phyloP scores from a whole-genome alignment of 768 basidiomycete genomes.

The Dendrothele bispora region DNA sequence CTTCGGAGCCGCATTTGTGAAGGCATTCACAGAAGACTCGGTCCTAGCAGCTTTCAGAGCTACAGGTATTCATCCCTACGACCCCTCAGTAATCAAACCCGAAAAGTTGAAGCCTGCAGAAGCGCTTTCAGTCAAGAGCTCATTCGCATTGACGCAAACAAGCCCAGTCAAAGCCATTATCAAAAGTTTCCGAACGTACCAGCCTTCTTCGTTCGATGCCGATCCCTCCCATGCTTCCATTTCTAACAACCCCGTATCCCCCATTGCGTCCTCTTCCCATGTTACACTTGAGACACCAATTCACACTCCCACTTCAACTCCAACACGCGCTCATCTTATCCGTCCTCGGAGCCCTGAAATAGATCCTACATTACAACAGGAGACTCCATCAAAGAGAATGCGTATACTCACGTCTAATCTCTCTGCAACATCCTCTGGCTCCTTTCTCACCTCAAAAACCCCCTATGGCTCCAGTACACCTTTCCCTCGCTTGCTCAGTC shows the following conservation, averaged over 20 bases:
- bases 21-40: slow-evolving; percentile 12
- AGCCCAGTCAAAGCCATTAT: slow-evolving; percentile 1
- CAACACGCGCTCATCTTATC: too few relatives aligned
- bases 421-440: too few relatives aligned
- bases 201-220: not conserved
- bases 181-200: not conserved
- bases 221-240: not conserved
- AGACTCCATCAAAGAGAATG: too few relatives aligned
- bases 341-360: too few relatives aligned
- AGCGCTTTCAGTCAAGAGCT: slow-evolving; percentile 13
- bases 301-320: too few relatives aligned
- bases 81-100: slow-evolving; percentile 19
- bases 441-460: too few relatives aligned
- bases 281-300: too few relatives aligned
- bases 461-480: too few relatives aligned
- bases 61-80: slow-evolving; percentile 24
- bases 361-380: too few relatives aligned
- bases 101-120: slow-evolving; percentile 25
- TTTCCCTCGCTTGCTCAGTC: too few relatives aligned
- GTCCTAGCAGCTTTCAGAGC: slow-evolving; percentile 23
- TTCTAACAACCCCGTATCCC: not conserved
- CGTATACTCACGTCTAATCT: too few relatives aligned
- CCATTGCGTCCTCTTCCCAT: too few relatives aligned
- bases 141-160: not conserved
- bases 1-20: slow-evolving; percentile 16